Evolutionary conservation across 495 filamentous ascomycete species (phyloP), one percentile per base, ranked within the genome.

Genomic region (Podospora appendiculata): DNA sequence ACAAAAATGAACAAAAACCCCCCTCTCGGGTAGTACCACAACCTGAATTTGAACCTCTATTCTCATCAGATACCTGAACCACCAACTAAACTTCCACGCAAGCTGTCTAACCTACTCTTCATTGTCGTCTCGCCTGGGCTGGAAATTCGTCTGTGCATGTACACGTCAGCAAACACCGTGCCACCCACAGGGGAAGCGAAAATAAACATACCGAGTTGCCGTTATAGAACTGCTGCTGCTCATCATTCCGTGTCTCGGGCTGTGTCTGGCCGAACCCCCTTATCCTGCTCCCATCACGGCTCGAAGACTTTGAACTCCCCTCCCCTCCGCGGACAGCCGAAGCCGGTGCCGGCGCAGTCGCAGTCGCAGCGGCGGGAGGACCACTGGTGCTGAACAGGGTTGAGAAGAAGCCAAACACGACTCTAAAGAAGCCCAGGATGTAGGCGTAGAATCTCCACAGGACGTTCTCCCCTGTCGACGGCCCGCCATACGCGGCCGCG

Each of bases 181-280:
- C 25, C 25, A 25, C 25, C 25, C 25, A 25, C 25, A 43, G 33
- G 11, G 5, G n/a, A 14, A 17, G 14, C 3, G 8, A 35, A 33
- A 42, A 48, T 12, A 25, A 14, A 65, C 84, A 53, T 74, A 91
- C 87, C 65, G 88, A 86, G 60, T 95, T 95, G 4, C 90, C 90
- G 66, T 95, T 95, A 63, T 95, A 95, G 38, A 90, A 80, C 58
- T 91, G 81, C 18, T 91, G 81, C 18, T 76, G 73, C 52, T 84
- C 58, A 17, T 57, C 57, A 74, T 77, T 45, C 65, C 68, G 47
- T 71, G 55, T 40, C 36, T 63, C 58, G 0, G 55, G 47, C 3
- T 48, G 49, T 17, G 58, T 54, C 32, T 10, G 10, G 10, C 25
- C 43, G n/a, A 13, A 45, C 0, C 69, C 62, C 45, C 53, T 50